Percentiles rank a stretch among this genome's conserved stretches.
These are phyloP conservation scores for Saccharum hybrid DNA, from an alignment of 202 grass and related monocot species.

Conservation along the genomic window DNA sequence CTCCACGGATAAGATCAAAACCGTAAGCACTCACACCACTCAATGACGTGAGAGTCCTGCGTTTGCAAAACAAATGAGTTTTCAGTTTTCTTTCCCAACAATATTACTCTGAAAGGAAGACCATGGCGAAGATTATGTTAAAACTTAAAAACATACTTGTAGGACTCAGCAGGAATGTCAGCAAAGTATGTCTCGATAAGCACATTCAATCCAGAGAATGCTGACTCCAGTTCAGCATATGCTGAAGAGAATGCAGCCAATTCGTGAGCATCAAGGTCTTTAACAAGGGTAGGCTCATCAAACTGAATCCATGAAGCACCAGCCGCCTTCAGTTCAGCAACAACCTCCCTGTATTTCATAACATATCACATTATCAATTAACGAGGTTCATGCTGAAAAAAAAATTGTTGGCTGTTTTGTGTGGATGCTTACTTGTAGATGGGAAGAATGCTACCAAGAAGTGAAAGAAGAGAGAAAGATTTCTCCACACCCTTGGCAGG, in stretches of 20 bases:
- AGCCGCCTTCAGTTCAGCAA: conserved; percentile 81
- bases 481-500: conserved; percentile 93
- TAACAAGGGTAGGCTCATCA: conserved; percentile 88
- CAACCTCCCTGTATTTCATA: conserved; percentile 71
- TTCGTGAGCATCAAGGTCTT: conserved; percentile 80
- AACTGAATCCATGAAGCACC: conserved; percentile 96
- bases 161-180: conserved; percentile 84
- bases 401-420: conserved; percentile 16
- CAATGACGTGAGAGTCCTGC: conserved; percentile 81
- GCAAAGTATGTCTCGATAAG: conserved; percentile 93
- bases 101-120: conserved; percentile 7
- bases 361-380: conserved; percentile 44
- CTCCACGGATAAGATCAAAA: conserved; percentile 88
- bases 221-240: conserved; percentile 69
- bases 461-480: conserved; percentile 81
- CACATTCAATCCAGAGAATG: conserved; percentile 83
- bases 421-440: conserved; percentile 82
- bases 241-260: conserved; percentile 73
- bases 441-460: conserved; percentile 75
- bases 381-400: conserved; percentile 23
- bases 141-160: conserved; percentile 62
- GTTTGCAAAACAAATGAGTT: conserved; percentile 35
- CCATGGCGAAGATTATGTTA: conserved; percentile 18
- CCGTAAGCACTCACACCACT: conserved; percentile 70
- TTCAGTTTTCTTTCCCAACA: conserved; percentile 14